These are phyloP conservation scores for Cephalotrichum gorgonifer DNA, from an alignment of 2,329 filamentous ascomycete species.

Conservation along the genomic window DNA sequence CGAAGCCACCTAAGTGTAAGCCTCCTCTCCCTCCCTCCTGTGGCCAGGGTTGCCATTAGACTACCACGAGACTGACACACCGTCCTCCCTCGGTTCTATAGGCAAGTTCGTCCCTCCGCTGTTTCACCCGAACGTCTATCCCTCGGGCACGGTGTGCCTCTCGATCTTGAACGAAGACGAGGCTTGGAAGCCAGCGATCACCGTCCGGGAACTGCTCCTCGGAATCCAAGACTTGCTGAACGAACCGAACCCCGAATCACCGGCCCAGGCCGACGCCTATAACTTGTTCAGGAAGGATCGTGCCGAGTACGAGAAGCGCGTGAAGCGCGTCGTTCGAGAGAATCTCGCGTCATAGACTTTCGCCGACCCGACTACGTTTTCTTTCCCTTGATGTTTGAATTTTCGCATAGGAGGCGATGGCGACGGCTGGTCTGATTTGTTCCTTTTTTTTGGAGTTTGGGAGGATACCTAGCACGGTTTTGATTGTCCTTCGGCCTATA, in stretches of 20 bases:
- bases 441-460: background rate
- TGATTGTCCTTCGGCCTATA: background rate
- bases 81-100: conserved; percentile 29
- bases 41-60: background rate
- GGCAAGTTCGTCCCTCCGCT: conserved; percentile 94
- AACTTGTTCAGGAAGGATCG: conserved; percentile 91
- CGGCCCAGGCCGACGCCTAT: conserved; percentile 94
- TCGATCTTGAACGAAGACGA: conserved; percentile 98
- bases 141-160: conserved; percentile 92
- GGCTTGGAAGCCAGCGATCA: conserved; percentile 97
- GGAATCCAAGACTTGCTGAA: conserved; percentile 94
- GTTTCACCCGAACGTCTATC: conserved; percentile 98
- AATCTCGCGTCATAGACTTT: conserved; percentile 61
- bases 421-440: background rate
- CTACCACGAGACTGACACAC: background rate
- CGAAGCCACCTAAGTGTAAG: conserved; percentile 96
- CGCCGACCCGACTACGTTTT: background rate
- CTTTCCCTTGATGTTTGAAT: background rate
- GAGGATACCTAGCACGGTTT: background rate
- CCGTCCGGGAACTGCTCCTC: conserved; percentile 92
- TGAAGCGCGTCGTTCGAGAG: conserved; percentile 77
- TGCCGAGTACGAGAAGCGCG: conserved; percentile 76
- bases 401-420: conserved; percentile 1
- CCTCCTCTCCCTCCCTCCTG: conserved; percentile 9
- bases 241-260: conserved; percentile 93